These are phyloP conservation scores for Stereocaulon alpinum DNA, from an alignment of 495 filamentous ascomycete species.

Conservation along the genomic window DNA sequence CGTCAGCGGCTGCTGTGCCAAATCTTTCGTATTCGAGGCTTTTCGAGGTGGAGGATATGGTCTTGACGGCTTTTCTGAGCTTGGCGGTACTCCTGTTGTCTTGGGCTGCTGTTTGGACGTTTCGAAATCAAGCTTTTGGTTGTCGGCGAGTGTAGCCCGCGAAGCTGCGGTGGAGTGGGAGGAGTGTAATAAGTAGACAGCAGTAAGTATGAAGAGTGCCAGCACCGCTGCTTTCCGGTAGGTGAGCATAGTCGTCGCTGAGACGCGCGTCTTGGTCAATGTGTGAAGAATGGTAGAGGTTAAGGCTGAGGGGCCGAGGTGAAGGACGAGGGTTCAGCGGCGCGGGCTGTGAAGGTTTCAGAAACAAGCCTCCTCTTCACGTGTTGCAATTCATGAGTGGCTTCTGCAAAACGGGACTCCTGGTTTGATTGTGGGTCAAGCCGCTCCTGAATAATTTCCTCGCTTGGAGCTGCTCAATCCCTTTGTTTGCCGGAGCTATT, in stretches of 20 bases:
- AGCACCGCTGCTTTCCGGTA: conserved; percentile 63
- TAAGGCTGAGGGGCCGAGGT: neutral
- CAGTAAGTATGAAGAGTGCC: conserved; percentile 54
- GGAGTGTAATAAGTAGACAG: conserved; percentile 61
- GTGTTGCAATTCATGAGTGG: neutral
- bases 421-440: neutral
- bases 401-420: neutral
- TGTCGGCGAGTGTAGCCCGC: conserved; percentile 14
- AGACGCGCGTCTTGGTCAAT: neutral
- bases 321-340: neutral
- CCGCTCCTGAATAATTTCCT: too few species aligned
- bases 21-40: conserved; percentile 23
- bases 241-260: conserved; percentile 42
- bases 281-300: neutral
- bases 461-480: neutral
- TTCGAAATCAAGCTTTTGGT: conserved; percentile 21
- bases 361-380: neutral
- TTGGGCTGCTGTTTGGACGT: conserved; percentile 10
- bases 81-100: conserved; percentile 17
- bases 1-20: conserved; percentile 37
- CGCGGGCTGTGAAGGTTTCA: neutral
- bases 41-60: conserved; percentile 33
- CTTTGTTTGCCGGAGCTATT: neutral
- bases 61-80: conserved; percentile 19
- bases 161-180: conserved; percentile 37